phyloP scores from a whole-genome alignment of 805 yeast species.

The Ogataea parapolymorpha region DNA sequence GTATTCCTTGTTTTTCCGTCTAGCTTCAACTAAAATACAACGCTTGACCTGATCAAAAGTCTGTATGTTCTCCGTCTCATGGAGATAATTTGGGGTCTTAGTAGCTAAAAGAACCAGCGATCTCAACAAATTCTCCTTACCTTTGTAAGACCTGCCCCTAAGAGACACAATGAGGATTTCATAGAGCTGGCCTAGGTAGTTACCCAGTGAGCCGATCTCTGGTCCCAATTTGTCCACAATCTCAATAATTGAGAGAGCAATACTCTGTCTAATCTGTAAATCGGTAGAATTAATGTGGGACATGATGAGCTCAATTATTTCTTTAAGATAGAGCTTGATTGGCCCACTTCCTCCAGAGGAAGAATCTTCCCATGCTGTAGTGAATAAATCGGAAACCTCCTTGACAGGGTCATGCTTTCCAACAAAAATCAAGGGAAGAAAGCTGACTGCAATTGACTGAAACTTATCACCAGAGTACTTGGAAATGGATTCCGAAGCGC shows the following conservation, averaged over 20 bases:
- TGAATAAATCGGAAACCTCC: conserved; percentile 47
- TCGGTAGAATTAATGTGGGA: conserved; percentile 52
- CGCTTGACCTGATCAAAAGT: conserved; percentile 39
- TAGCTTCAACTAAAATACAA: conserved; percentile 56
- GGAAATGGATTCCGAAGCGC: conserved; percentile 63
- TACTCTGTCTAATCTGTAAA: conserved; percentile 63
- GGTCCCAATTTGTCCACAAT: conserved; percentile 47
- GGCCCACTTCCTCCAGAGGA: conserved; percentile 73
- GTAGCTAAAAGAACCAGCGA: conserved; percentile 61
- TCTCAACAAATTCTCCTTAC: conserved; percentile 73
- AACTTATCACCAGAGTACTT: conserved; percentile 68
- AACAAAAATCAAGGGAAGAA: conserved; percentile 75
- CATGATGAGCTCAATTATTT: conserved; percentile 55
- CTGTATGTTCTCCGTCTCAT: conserved; percentile 23
- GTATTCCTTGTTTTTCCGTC: conserved; percentile 63
- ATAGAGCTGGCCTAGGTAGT: conserved; percentile 39
- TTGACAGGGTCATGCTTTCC: conserved; percentile 65
- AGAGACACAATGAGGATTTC: conserved; percentile 55
- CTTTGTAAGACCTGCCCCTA: conserved; percentile 82
- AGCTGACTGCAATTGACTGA: conserved; percentile 54
- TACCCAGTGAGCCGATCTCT: conserved; percentile 19
- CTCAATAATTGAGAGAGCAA: conserved; percentile 64
- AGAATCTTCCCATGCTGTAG: conserved; percentile 71
- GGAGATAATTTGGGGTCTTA: conserved; percentile 40
- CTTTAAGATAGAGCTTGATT: conserved; percentile 62